Evolutionary conservation across 1,284 basidiomycete species (phyloP), one percentile per base, ranked within the genome.

Genomic region (Ceratobasidium sp.): DNA sequence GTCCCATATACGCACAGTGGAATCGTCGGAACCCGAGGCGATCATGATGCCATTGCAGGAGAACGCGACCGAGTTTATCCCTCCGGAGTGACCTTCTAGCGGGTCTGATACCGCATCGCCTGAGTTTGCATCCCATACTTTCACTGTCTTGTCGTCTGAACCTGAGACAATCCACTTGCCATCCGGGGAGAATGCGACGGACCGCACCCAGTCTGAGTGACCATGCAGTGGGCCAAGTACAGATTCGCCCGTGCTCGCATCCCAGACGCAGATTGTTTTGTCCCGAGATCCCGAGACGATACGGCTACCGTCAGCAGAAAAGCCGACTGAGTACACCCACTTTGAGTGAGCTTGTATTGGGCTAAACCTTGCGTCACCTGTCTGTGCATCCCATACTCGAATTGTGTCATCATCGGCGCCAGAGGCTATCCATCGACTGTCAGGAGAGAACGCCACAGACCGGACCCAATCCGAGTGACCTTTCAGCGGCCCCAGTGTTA

Each of bases 201-300:
- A n/a, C n/a, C n/a, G n/a, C n/a, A n/a, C n/a, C n/a, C n/a, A n/a
- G n/a, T n/a, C n/a, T n/a, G n/a, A n/a, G n/a, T n/a, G n/a, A n/a
- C n/a, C n/a, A n/a, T n/a, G n/a, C n/a, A n/a, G n/a, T n/a, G n/a
- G n/a, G n/a, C n/a, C n/a, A n/a, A n/a, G n/a, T n/a, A n/a, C n/a
- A n/a, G n/a, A n/a, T n/a, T n/a, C n/a, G n/a, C n/a, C n/a, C n/a
- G n/a, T n/a, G n/a, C n/a, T n/a, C n/a, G 49, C 37, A 37, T 71
- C 45, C 77, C 77, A 78, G 1, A 76, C 45, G 11, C 61, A 65
- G 35, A 78, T 39, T 13, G 75, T 76, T 10, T 47, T 8, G 47
- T 78, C 77, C 0, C n/a, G 35, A 13, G 60, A 58, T 3, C 67
- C 60, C 2, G 77, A 56, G 5, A 47, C 37, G 20, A 65, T 20